Evolutionary conservation across 495 filamentous ascomycete genomes (phyloP).

Genomic region (Aspergillus leporis): DNA sequence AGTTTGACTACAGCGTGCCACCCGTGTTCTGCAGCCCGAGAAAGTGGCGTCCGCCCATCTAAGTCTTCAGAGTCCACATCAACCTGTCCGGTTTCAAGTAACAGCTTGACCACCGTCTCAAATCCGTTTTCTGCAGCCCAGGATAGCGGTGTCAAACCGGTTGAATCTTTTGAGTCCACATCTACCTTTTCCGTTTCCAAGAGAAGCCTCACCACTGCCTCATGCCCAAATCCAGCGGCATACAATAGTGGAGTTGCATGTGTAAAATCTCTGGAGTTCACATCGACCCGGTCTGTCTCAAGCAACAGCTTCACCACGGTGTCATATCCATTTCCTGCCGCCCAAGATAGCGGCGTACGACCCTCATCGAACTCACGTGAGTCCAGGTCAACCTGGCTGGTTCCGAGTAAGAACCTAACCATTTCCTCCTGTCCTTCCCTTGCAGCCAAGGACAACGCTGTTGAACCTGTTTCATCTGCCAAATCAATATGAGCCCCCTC

Average conservation of each 20-base stretch:
- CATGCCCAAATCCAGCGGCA: constrained; percentile 1
- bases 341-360: constrained; percentile 16
- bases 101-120: neutral
- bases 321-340: constrained; percentile 16
- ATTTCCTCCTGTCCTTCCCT: neutral
- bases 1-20: neutral
- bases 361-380: neutral
- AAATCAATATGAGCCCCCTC: constrained; percentile 4
- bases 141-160: constrained; percentile 7
- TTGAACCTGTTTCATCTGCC: neutral
- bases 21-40: neutral
- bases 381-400: neutral
- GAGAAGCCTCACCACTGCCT: neutral
- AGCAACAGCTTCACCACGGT: constrained; percentile 14
- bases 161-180: constrained; percentile 3
- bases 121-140: constrained; percentile 1
- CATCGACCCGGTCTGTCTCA: constrained; percentile 1
- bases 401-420: neutral
- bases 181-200: constrained; percentile 3
- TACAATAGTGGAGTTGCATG: neutral
- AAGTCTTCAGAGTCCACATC: neutral
- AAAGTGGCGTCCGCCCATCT: neutral
- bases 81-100: neutral
- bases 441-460: neutral
- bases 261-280: neutral